Evolutionary conservation across 2,329 filamentous ascomycete species (phyloP).

Genomic region (Cercospora sesami): DNA sequence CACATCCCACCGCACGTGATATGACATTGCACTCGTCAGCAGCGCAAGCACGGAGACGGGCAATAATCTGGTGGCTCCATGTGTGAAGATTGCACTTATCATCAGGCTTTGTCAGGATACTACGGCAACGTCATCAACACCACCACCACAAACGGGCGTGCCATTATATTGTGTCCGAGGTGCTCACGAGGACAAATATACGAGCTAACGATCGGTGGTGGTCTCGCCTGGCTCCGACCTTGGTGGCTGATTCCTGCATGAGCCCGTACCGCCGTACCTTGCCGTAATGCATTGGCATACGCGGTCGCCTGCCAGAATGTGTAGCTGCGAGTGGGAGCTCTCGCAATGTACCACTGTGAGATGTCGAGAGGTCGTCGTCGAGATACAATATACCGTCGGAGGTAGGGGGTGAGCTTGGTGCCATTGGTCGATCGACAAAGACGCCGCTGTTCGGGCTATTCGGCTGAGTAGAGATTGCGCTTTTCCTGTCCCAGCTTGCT

Average conservation of each 20-base stretch:
- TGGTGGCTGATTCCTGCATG: constrained; percentile 17
- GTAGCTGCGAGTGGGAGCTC: constrained; percentile 1
- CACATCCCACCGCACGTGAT: neutral
- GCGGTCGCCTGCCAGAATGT: constrained; percentile 13
- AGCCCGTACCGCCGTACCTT: constrained; percentile 6
- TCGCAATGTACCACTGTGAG: neutral
- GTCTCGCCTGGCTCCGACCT: constrained; percentile 18
- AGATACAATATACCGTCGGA: neutral
- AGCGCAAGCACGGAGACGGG: neutral
- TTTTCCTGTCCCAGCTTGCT: neutral
- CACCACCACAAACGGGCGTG: neutral
- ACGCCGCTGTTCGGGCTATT: neutral
- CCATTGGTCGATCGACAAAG: neutral
- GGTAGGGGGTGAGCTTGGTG: neutral
- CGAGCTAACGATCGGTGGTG: neutral
- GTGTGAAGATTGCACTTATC: neutral
- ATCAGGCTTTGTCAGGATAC: neutral
- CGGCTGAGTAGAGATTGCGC: constrained; percentile 5
- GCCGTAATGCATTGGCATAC: constrained; percentile 17
- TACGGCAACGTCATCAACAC: neutral
- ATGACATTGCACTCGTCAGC: neutral
- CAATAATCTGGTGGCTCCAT: neutral
- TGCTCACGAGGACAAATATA: constrained; percentile 11
- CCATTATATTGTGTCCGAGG: neutral
- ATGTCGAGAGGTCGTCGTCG: neutral